Conservation (phyloP, 495 filamentous ascomycete genomes). For the Hypoxylon cercidicola region DNA sequence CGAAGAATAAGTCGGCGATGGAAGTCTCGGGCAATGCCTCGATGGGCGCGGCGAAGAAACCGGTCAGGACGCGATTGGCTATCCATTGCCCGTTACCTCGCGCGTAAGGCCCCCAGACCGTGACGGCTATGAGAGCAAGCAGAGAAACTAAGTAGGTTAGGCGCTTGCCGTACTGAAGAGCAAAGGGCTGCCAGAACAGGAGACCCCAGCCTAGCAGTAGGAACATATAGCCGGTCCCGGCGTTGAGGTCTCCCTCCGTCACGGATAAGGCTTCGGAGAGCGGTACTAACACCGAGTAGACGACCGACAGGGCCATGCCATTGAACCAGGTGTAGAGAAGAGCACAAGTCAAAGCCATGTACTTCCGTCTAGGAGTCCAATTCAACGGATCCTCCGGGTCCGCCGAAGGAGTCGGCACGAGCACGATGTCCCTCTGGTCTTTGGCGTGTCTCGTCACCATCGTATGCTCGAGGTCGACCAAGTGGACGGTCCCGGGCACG, state of each 20-base stretch:
- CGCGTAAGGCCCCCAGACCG: slow-evolving; percentile 59
- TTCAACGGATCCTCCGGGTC: slow-evolving; percentile 72
- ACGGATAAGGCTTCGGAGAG: slow-evolving; percentile 66
- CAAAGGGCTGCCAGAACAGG: slow-evolving; percentile 75
- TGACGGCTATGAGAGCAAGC: slow-evolving; percentile 57
- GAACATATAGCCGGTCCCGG: slow-evolving; percentile 74
- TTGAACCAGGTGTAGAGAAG: slow-evolving; percentile 67
- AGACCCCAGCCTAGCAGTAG: slow-evolving; percentile 71
- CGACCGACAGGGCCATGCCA: slow-evolving; percentile 68
- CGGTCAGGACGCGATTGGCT: slow-evolving; percentile 67
- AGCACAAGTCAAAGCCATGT: slow-evolving; percentile 61
- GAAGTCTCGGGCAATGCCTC: slow-evolving; percentile 70
- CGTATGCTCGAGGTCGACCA: slow-evolving; percentile 61
- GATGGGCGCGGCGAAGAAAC: slow-evolving; percentile 73
- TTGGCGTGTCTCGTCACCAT: slow-evolving; percentile 55
- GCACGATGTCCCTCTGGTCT: slow-evolving; percentile 62
- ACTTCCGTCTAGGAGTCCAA: slow-evolving; percentile 67
- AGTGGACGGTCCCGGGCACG: slow-evolving; percentile 65
- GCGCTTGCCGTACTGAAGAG: slow-evolving; percentile 74
- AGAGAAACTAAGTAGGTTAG: slow-evolving; percentile 69
- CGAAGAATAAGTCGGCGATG: slow-evolving; percentile 74
- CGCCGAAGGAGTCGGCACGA: slow-evolving; percentile 66
- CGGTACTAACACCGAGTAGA: slow-evolving; percentile 70
- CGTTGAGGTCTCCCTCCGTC: slow-evolving; percentile 54
- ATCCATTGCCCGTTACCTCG: slow-evolving; percentile 70